phyloP scores from a whole-genome alignment of 2,329 filamentous ascomycete genomes.

The Zymoseptoria crescenta region DNA sequence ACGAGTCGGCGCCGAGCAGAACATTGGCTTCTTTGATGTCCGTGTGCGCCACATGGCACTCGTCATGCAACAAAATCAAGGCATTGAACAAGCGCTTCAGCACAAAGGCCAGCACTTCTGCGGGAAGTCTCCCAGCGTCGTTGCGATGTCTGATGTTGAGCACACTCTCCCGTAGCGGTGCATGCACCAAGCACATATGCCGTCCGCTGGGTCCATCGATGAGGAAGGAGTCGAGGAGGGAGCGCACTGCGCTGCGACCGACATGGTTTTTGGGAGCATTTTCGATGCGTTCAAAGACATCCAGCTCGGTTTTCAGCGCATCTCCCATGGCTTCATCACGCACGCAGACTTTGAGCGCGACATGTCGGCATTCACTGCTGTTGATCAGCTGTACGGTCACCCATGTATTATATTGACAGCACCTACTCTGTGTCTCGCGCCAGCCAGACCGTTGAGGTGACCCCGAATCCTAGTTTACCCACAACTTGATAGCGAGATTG shows the following conservation, averaged over 20 bases:
- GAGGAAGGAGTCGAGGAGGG: not conserved
- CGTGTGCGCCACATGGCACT: not conserved
- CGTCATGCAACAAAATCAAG: not conserved
- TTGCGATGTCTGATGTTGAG: not conserved
- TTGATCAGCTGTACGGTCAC: not conserved
- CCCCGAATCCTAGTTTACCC: constrained; percentile 18
- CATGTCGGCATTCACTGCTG: constrained; percentile 5
- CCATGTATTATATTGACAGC: not conserved
- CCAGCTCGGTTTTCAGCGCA: not conserved
- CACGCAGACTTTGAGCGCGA: constrained; percentile 8
- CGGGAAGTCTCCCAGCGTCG: not conserved
- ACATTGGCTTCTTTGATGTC: constrained; percentile 19
- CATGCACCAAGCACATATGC: not conserved
- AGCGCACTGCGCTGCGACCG: not conserved
- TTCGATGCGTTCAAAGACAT: not conserved
- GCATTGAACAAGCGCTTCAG: not conserved
- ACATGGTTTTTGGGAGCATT: not conserved
- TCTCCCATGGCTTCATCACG: constrained; percentile 1
- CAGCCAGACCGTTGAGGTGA: constrained; percentile 17
- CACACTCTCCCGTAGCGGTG: not conserved
- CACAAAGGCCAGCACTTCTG: not conserved
- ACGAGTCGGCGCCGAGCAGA: constrained; percentile 17
- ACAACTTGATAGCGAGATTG: constrained; percentile 16
- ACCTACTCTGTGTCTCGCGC: constrained; percentile 16
- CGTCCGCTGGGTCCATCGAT: not conserved